phyloP scores from a whole-genome alignment of 1,284 basidiomycete genomes.

The Leucoagaricus sp. region DNA sequence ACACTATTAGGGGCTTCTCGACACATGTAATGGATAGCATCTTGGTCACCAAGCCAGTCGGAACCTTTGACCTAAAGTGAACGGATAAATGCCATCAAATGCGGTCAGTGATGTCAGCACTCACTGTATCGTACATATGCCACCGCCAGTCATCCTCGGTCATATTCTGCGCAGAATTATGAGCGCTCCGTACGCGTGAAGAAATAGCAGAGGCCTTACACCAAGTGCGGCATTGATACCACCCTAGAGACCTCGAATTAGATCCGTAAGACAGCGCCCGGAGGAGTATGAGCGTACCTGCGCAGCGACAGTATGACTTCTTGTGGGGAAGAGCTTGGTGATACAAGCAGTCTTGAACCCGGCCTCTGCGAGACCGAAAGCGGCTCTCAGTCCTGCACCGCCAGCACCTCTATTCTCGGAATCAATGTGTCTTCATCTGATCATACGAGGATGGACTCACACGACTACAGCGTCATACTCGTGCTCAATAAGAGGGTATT shows the following conservation, averaged over 20 bases:
- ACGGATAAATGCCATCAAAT: conserved; percentile 14
- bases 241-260: conserved; percentile 55
- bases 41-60: conserved; percentile 99
- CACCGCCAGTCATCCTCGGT: conserved; percentile 99
- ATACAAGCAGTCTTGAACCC: conserved; percentile 99
- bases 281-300: conserved; percentile 57
- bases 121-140: conserved; percentile 99
- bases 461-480: conserved; percentile 97
- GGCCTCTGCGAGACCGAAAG: conserved; percentile 98
- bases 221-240: conserved; percentile 99
- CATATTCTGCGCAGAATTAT: conserved; percentile 78
- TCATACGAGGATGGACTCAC: conserved; percentile 51
- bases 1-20: conserved; percentile 94
- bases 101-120: conserved; percentile 24
- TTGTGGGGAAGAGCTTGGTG: conserved; percentile 99
- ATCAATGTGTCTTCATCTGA: conserved; percentile 17
- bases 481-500: conserved; percentile 97
- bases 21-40: conserved; percentile 99
- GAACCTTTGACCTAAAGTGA: conserved; percentile 88
- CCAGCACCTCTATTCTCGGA: conserved; percentile 80
- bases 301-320: conserved; percentile 98
- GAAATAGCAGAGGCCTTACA: conserved; percentile 46
- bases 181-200: conserved; percentile 11
- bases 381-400: conserved; percentile 96
- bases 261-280: conserved; percentile 1